phyloP scores from a whole-genome alignment of 1,139 yeast species.

The Pichiaceae sp. region DNA sequence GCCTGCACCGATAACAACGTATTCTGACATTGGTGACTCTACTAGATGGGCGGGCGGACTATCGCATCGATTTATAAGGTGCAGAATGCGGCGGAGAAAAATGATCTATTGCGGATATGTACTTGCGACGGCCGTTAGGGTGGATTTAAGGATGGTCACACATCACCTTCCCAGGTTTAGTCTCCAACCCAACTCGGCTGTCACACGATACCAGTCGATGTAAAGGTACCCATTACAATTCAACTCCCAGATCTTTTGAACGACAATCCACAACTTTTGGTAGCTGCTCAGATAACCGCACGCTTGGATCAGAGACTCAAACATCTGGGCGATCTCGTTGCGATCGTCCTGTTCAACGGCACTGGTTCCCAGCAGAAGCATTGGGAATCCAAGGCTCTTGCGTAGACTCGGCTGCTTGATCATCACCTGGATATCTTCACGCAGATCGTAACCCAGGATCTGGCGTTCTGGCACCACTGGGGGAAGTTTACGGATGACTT shows the following conservation, averaged over 20 bases:
- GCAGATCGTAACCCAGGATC: constrained; percentile 19
- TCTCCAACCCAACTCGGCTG: constrained; percentile 18
- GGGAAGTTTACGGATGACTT: constrained; percentile 36
- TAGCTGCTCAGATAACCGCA: constrained; percentile 21
- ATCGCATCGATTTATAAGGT: too few relatives aligned
- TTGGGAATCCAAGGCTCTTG: constrained; percentile 42
- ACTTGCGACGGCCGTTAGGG: too few relatives aligned
- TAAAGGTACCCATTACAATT: constrained; percentile 15
- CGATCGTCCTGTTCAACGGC: constrained; percentile 33
- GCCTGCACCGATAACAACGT: constrained; percentile 37
- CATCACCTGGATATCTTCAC: constrained; percentile 27
- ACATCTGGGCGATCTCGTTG: constrained; percentile 28
- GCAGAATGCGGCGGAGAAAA: too few relatives aligned
- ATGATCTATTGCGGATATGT: too few relatives aligned
- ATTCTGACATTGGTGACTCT: constrained; percentile 6
- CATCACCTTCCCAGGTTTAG: constrained; percentile 15
- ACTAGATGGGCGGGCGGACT: too few relatives aligned
- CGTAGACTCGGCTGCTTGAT: constrained; percentile 37
- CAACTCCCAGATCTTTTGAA: constrained; percentile 17
- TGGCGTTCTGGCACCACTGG: constrained; percentile 39
- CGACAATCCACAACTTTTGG: constrained; percentile 15
- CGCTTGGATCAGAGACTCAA: constrained; percentile 23
- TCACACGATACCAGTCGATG: constrained; percentile 19
- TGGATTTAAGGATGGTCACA: too few relatives aligned
- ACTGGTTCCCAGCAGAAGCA: constrained; percentile 42